Evolutionary conservation across 176 grass and related monocot species (phyloP).

Genomic region (Avena insularis): DNA sequence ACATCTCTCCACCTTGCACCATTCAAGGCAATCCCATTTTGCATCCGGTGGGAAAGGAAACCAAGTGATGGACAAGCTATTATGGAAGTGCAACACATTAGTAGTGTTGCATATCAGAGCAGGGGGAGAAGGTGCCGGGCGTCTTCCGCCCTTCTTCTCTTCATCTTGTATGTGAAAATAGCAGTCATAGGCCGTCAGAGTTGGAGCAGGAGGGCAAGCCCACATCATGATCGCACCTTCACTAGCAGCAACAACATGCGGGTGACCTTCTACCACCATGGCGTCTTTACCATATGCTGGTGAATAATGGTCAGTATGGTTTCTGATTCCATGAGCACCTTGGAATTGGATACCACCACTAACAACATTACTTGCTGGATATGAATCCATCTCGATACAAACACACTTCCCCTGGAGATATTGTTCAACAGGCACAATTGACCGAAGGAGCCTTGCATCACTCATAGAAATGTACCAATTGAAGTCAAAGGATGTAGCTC

Average conservation of each 20-base stretch:
- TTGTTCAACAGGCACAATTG: not conserved
- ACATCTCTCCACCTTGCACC: constrained; percentile 32
- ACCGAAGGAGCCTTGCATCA: constrained; percentile 7
- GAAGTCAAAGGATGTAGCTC: not conserved
- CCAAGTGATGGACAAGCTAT: not conserved
- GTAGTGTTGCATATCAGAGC: accelerated
- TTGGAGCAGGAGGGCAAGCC: not conserved
- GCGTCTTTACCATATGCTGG: not conserved
- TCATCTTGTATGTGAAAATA: not conserved
- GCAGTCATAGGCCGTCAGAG: accelerated
- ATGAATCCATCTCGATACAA: constrained; percentile 23
- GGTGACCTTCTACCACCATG: not conserved
- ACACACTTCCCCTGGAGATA: not conserved
- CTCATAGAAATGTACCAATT: not conserved
- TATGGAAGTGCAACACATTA: not conserved
- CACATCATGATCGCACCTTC: not conserved
- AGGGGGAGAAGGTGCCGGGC: not conserved
- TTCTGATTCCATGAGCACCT: not conserved
- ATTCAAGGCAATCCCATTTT: not conserved
- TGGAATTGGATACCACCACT: too few relatives aligned
- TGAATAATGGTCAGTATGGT: not conserved
- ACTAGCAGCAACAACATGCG: not conserved
- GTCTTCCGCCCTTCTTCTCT: not conserved
- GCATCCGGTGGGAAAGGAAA: not conserved
- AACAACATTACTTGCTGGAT: not conserved